phyloP scores from a whole-genome alignment of 2,329 filamentous ascomycete genomes.

The Tolypocladium endophyticum region DNA sequence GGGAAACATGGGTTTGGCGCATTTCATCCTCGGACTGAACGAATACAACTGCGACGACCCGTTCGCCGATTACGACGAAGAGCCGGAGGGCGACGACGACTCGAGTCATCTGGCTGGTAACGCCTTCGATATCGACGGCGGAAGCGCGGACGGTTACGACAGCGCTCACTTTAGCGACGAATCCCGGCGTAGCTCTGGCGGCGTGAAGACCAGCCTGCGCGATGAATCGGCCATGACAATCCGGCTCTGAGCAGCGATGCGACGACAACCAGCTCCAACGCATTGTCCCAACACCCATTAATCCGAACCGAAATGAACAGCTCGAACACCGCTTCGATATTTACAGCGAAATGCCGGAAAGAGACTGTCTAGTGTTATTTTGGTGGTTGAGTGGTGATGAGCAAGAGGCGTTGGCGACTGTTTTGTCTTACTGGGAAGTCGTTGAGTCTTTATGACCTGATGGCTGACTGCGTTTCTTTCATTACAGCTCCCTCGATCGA shows the following conservation, averaged over 20 bases:
- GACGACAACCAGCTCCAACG: no score
- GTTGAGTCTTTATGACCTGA: constrained; percentile 16
- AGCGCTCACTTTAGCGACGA: not conserved
- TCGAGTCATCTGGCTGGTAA: not conserved
- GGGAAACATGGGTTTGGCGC: constrained; percentile 17
- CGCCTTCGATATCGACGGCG: not conserved
- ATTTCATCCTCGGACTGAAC: constrained; percentile 12
- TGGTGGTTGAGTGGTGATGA: not conserved
- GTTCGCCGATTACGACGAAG: constrained; percentile 28
- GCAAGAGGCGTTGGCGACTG: not conserved
- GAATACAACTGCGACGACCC: constrained; percentile 17
- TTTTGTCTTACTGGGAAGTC: constrained; percentile 12
- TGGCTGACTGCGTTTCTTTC: constrained; percentile 32
- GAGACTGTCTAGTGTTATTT: not conserved
- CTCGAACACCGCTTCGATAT: not conserved
- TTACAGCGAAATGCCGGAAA: not conserved
- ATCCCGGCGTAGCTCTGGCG: not conserved
- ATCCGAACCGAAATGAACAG: not conserved
- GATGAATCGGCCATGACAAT: not conserved
- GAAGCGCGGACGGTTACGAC: not conserved
- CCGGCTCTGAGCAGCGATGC: not conserved
- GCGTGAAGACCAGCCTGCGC: not conserved
- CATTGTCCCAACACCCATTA: not conserved
- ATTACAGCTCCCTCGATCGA: constrained; percentile 77
- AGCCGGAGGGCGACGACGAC: constrained; percentile 16